Evolutionary conservation across 306 rosid species (phyloP).

Genomic region (Adenanthera pavonina): DNA sequence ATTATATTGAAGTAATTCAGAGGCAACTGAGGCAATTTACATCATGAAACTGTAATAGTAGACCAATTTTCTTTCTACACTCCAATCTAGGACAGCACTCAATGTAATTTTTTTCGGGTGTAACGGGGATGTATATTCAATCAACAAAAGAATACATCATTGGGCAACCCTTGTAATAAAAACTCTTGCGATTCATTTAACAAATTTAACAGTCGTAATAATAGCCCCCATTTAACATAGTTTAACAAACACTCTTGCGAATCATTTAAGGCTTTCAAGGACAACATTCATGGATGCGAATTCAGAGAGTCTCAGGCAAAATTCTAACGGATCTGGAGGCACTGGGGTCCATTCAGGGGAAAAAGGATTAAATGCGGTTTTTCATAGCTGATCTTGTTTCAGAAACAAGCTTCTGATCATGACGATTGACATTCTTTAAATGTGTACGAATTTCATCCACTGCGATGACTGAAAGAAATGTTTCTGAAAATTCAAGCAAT

Average conservation of each 20-base stretch:
- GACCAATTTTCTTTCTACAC: not conserved
- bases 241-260: not conserved
- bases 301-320: not conserved
- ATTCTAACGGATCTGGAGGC: not conserved
- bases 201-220: not conserved
- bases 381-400: not conserved
- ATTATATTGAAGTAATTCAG: slow-evolving; percentile 21
- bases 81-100: not conserved
- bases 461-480: not conserved
- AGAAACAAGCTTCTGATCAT: not conserved
- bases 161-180: too few species aligned
- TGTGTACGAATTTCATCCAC: not conserved
- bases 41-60: not conserved
- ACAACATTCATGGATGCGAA: not conserved
- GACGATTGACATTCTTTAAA: not conserved
- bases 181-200: too few species aligned
- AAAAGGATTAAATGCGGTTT: not conserved
- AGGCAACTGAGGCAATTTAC: not conserved
- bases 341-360: not conserved
- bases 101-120: not conserved
- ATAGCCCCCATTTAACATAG: not conserved
- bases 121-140: too few species aligned
- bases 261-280: not conserved
- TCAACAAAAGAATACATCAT: too few species aligned
- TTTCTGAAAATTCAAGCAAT: not conserved